Conservation (phyloP, 129 eudicot genomes). For the Logfia minima region DNA sequence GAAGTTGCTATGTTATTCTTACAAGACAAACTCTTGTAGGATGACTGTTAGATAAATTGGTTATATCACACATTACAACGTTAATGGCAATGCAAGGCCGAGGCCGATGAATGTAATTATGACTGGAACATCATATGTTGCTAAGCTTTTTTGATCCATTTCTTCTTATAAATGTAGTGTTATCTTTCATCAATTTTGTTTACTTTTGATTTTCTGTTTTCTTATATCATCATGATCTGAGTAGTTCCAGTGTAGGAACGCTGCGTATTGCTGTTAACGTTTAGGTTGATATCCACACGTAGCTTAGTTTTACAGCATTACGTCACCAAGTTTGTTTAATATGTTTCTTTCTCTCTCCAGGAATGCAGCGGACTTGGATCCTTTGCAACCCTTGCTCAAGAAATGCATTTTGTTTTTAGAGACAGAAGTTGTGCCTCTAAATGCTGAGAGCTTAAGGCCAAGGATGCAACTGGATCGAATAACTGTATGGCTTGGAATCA, state of each 20-base stretch:
- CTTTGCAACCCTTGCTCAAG: slow-evolving; percentile 81
- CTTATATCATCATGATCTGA: slow-evolving; percentile 11
- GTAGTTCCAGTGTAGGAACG: slow-evolving; percentile 16
- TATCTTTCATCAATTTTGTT: background rate
- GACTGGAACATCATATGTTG: background rate
- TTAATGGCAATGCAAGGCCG: slow-evolving; percentile 7
- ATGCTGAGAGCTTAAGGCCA: slow-evolving; percentile 62
- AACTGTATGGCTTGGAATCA: slow-evolving; percentile 94
- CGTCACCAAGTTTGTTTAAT: slow-evolving; percentile 14
- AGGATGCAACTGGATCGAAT: slow-evolving; percentile 78
- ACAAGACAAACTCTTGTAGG: slow-evolving; percentile 8
- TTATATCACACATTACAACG: background rate
- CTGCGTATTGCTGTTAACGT: slow-evolving; percentile 18
- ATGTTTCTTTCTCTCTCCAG: slow-evolving; percentile 34
- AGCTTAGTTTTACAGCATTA: background rate
- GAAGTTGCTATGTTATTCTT: slow-evolving; percentile 12
- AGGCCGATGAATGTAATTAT: background rate
- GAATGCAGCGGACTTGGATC: slow-evolving; percentile 75
- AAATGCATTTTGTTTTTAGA: slow-evolving; percentile 71
- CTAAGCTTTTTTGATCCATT: background rate
- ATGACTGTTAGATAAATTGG: slow-evolving; percentile 1
- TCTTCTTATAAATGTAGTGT: background rate
- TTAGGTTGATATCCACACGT: slow-evolving; percentile 10
- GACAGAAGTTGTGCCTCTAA: slow-evolving; percentile 49
- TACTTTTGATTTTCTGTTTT: background rate